Conservation (phyloP, 2,329 filamentous ascomycete species). For the Akanthomyces uredinophilus region DNA sequence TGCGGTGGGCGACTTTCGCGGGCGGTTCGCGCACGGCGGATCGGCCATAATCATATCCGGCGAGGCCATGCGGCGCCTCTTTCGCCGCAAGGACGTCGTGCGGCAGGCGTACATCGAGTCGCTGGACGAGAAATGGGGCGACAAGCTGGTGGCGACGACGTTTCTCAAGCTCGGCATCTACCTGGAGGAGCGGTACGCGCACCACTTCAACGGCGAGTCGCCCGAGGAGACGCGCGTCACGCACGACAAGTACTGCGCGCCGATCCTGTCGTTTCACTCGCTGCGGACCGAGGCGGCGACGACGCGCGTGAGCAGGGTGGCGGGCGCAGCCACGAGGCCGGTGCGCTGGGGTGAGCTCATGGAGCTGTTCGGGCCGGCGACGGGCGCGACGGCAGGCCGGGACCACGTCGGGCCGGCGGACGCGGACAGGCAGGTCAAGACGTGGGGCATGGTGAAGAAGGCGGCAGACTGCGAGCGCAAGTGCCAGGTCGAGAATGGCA, state of each 20-base stretch:
- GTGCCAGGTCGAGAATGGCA: constrained; percentile 33
- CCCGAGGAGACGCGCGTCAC: constrained; percentile 45
- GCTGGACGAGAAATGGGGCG: constrained; percentile 48
- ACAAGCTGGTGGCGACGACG: constrained; percentile 48
- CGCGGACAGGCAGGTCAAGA: constrained; percentile 38
- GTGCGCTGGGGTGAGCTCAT: constrained; percentile 48
- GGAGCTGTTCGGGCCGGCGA: constrained; percentile 38
- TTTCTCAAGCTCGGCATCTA: constrained; percentile 50
- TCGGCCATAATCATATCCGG: constrained; percentile 50
- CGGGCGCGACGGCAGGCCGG: constrained; percentile 27
- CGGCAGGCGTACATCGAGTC: constrained; percentile 42
- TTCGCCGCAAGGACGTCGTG: constrained; percentile 38
- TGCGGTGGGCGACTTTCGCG: constrained; percentile 51
- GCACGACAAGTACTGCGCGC: constrained; percentile 47
- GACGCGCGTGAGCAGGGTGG: constrained; percentile 37
- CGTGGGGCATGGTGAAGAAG: constrained; percentile 31
- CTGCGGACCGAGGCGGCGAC: constrained; percentile 42
- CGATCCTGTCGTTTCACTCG: constrained; percentile 50
- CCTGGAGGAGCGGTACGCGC: constrained; percentile 49
- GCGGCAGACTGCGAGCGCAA: constrained; percentile 39
- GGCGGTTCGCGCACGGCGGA: constrained; percentile 52
- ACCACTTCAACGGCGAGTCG: constrained; percentile 51
- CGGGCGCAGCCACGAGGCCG: constrained; percentile 34
- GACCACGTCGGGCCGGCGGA: constrained; percentile 49
- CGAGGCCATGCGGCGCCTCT: constrained; percentile 43